Evolutionary conservation across 2,329 filamentous ascomycete species (phyloP).

Genomic region (Curvularia eragrostidis): DNA sequence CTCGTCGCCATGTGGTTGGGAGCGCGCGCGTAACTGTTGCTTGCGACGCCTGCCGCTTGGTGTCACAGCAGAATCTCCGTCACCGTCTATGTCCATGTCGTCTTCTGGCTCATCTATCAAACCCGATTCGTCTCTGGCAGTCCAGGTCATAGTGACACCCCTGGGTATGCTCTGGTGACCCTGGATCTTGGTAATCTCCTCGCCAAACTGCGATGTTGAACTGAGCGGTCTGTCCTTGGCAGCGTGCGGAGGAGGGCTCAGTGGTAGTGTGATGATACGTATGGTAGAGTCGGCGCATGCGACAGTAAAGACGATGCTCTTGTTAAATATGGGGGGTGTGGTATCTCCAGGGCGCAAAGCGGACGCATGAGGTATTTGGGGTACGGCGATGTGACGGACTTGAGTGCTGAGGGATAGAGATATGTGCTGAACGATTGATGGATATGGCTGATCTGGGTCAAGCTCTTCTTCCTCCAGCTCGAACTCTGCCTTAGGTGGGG

Average conservation of each 20-base stretch:
- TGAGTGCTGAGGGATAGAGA: conserved; percentile 62
- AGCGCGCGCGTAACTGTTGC: conserved; percentile 32
- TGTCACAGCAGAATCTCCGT: conserved; percentile 29
- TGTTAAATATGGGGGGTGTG: conserved; percentile 57
- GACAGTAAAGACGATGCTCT: conserved; percentile 61
- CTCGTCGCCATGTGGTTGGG: conserved; percentile 27
- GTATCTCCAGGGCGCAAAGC: conserved; percentile 43
- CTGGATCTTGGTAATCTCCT: conserved; percentile 58
- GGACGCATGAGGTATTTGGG: conserved; percentile 46
- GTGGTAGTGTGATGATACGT: conserved; percentile 61
- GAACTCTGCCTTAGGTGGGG: conserved; percentile 52
- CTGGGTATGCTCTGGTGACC: conserved; percentile 60
- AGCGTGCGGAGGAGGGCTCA: conserved; percentile 58
- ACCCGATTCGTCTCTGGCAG: conserved; percentile 36
- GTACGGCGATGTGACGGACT: conserved; percentile 62
- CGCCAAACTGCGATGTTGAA: conserved; percentile 44
- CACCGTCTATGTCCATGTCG: conserved; percentile 48
- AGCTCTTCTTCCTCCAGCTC: conserved; percentile 64
- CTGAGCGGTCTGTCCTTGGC: conserved; percentile 36
- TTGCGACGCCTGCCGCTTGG: conserved; percentile 28
- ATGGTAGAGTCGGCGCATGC: conserved; percentile 65
- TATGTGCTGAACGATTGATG: conserved; percentile 61
- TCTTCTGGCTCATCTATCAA: conserved; percentile 30
- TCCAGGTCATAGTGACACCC: conserved; percentile 62
- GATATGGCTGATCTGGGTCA: conserved; percentile 63